Evolutionary conservation across 345 rosid species (phyloP), one percentile per base, ranked within the genome.

Genomic region (Brassica cretica): DNA sequence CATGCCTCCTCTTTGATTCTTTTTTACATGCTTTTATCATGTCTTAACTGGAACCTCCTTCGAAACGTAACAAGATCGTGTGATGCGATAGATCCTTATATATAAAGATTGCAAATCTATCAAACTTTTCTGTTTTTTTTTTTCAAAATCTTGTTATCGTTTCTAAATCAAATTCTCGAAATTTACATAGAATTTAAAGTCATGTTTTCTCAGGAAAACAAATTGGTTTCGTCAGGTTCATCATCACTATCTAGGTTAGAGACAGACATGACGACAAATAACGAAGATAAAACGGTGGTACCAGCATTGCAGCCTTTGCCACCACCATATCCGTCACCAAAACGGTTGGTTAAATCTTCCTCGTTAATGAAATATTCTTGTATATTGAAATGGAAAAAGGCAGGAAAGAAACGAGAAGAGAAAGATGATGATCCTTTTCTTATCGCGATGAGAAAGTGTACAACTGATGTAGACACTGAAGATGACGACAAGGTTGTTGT

Each of bases 301-400:
- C 70, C 76, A 77, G 3, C 60, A 56, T 55, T 32, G 68, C 60
- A 66, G 32, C 62, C 72, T 72, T 65, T 66, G 10, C 81, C 73
- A 59, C 77, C 77, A 58, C 69, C 69, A 60, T 41, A 66, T 72
- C 32, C 64, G 8, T 46, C 49, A 67, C 29, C 70, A 25, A 66
- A 60, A 24, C 58, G 49, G 5, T 60, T 68, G 66, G 74, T 11
- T 68, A 73, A 37, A 68, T 66, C 66, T 67, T 67, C 58, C 41
- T 72, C 81, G 41, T n/a, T 66, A n/a, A 41, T 66, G 29, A 44
- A 60, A 32, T 41, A 41, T 41, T 59, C 73, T 19, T 71, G 60
- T 65, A 1, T 71, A 41, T 41, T 35, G 62, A 72, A 72, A 66
- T 78, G 67, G 55, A 72, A 30, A 72, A 71, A 66, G 5, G 3